Evolutionary conservation across 177 flowering plant species (phyloP), one percentile per base, ranked within the genome.

Genomic region (Vitis hybrid): DNA sequence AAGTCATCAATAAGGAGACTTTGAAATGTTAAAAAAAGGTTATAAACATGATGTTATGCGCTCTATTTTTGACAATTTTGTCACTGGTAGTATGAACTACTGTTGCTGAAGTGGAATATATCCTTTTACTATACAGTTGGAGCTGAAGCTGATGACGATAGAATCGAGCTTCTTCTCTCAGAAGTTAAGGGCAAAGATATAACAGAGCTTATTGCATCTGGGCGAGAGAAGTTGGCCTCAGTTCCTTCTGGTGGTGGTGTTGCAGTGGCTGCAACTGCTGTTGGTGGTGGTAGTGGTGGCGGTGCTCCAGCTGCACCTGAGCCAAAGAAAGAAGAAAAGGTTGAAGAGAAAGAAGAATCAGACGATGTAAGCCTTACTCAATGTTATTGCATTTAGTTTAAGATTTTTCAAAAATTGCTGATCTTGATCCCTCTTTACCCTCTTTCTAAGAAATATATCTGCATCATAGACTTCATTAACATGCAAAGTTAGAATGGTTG

Each of bases 191-290:
- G 84, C 0, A 83, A 77, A 57, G 86, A 83, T 55, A 50, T 81
- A 1, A 71, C 82, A 2, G 86, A 83, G 69, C 73, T 83, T 3
- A 76, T 83, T 68, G 84, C 86, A 19, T 64, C 81, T n/a, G 84
- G 84, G 6, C 56, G 79, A 31, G 84, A 78, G 68, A 83, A 83
- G 75, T 55, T 83, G 72, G 86, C 86, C 14, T 78, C 84, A 10
- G 82, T 83, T 20, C 86, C 86, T n/a, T 74, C 75, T 20, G 86
- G 86, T 73, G 86, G 86, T 18, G 85, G 85, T 54, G 86, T 69
- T 55, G 81, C 50, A 13, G 72, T 62, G 20, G 71, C 75, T 5
- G 70, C 76, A 14, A 68, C 77, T 18, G 71, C 76, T 54, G 72
- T 66, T 48, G 72, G 59, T 45, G 76, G 66, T 26, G 80, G 68